Evolutionary conservation across 495 filamentous ascomycete species (phyloP).

Genomic region (Aspergillus incahuasiensis): DNA sequence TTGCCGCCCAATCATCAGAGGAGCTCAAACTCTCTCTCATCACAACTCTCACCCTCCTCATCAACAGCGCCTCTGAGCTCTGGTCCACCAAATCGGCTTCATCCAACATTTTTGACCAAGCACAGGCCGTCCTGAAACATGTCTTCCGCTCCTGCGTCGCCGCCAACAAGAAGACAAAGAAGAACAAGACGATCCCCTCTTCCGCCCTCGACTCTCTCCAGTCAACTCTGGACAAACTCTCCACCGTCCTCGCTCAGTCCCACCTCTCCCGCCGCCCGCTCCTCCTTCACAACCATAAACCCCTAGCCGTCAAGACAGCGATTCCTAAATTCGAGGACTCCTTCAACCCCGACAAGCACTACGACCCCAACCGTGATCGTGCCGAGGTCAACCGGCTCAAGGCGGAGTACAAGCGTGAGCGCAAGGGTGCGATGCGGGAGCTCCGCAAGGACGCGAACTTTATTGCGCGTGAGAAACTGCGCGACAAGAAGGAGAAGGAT

Average conservation of each 20-base stretch:
- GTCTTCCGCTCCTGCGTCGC: slow-evolving; percentile 47
- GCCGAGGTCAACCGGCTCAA: slow-evolving; percentile 74
- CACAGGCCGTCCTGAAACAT: slow-evolving; percentile 49
- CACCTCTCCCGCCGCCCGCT: slow-evolving; percentile 66
- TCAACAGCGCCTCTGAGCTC: slow-evolving; percentile 55
- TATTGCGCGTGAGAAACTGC: slow-evolving; percentile 80
- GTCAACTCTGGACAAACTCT: slow-evolving; percentile 39
- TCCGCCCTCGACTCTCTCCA: slow-evolving; percentile 32
- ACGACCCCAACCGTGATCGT: slow-evolving; percentile 87
- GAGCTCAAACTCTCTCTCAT: slow-evolving; percentile 56
- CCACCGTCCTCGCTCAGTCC: slow-evolving; percentile 46
- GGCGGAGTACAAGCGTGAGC: slow-evolving; percentile 88
- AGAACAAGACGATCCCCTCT: slow-evolving; percentile 28
- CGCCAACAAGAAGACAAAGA: slow-evolving; percentile 22
- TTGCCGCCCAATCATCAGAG: slow-evolving; percentile 30
- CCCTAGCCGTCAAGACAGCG: slow-evolving; percentile 78
- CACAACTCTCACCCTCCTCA: slow-evolving; percentile 50
- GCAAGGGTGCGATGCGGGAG: slow-evolving; percentile 91
- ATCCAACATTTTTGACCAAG: slow-evolving; percentile 64
- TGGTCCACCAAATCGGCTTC: slow-evolving; percentile 69
- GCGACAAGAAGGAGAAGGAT: slow-evolving; percentile 88
- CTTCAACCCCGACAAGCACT: slow-evolving; percentile 92
- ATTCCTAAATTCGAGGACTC: slow-evolving; percentile 96
- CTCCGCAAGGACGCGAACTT: slow-evolving; percentile 91
- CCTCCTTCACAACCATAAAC: slow-evolving; percentile 82